Conservation (phyloP, 768 basidiomycete species). For the Inosperma sp. region DNA sequence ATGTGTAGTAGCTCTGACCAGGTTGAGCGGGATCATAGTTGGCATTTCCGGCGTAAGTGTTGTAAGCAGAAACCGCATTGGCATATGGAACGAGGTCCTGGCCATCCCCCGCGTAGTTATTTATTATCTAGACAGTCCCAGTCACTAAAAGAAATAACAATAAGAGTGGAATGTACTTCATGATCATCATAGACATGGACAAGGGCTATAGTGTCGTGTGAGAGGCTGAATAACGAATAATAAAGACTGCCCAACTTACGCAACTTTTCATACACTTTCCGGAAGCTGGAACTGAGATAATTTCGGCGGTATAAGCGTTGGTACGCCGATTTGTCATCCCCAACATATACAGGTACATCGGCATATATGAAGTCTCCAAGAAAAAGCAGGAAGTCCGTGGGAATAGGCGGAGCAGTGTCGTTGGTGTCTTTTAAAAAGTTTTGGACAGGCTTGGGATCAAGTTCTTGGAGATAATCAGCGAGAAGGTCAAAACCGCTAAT, state of each 20-base stretch:
- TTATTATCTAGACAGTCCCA: conserved; percentile 42
- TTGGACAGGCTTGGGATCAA: background rate
- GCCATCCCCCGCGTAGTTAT: conserved; percentile 59
- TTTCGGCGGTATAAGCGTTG: conserved; percentile 62
- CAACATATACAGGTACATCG: conserved; percentile 61
- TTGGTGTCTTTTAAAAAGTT: conserved; percentile 10
- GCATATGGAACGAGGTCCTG: conserved; percentile 52
- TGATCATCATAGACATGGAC: conserved; percentile 73
- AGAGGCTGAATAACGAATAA: background rate
- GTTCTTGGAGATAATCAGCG: conserved; percentile 47
- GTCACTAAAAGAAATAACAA: background rate
- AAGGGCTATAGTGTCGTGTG: conserved; percentile 40
- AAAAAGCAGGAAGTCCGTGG: conserved; percentile 60
- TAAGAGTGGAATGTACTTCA: conserved; percentile 37
- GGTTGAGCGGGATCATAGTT: conserved; percentile 52
- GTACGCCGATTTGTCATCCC: conserved; percentile 55
- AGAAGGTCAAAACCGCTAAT: conserved; percentile 66
- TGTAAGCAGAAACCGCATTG: conserved; percentile 58
- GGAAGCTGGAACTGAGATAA: conserved; percentile 60
- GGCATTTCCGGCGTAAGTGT: conserved; percentile 56
- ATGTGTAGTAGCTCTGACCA: conserved; percentile 53
- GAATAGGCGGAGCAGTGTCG: conserved; percentile 10
- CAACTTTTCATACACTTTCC: conserved; percentile 61
- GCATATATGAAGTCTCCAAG: conserved; percentile 76
- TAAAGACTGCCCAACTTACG: conserved; percentile 43